Evolutionary conservation across 805 yeast species (phyloP).

Genomic region (Saccharomycopsis guyanensis): DNA sequence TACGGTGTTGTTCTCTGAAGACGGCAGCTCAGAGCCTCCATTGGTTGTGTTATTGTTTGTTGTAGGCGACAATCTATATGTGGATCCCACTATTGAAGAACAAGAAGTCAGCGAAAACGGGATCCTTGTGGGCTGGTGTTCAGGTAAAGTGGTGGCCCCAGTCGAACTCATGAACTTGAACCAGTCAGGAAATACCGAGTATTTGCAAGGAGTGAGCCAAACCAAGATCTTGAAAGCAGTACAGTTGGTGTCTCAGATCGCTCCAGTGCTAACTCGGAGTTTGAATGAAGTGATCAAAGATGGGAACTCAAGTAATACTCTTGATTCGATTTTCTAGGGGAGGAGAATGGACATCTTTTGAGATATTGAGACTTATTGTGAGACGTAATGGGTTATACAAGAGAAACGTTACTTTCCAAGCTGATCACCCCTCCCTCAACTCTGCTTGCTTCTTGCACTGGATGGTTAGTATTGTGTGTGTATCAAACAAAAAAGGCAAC

Average conservation of each 20-base stretch:
- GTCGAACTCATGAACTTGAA: constrained; percentile 61
- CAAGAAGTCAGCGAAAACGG: constrained; percentile 86
- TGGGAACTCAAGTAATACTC: constrained; percentile 16
- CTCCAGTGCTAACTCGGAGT: constrained; percentile 54
- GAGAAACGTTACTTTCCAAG: too few relatives aligned
- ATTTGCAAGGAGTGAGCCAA: constrained; percentile 45
- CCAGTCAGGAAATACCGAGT: constrained; percentile 25
- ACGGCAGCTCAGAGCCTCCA: constrained; percentile 36
- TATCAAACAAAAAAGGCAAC: too few relatives aligned
- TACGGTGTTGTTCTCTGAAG: constrained; percentile 35
- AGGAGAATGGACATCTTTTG: too few relatives aligned
- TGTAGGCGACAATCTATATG: constrained; percentile 52
- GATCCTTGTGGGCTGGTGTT: constrained; percentile 61
- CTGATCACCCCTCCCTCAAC: too few relatives aligned
- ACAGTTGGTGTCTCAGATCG: constrained; percentile 51
- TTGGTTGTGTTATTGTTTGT: constrained; percentile 70
- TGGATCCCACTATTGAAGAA: constrained; percentile 88
- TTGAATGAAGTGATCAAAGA: constrained; percentile 40
- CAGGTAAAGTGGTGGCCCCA: constrained; percentile 66
- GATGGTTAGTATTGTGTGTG: neutral
- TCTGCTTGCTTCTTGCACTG: too few relatives aligned
- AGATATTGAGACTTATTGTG: too few relatives aligned
- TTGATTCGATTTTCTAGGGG: constrained; percentile 17
- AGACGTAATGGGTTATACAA: too few relatives aligned
- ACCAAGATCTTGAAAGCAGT: constrained; percentile 47